Conservation (phyloP, 148 eudicot genomes). For the Rhododendron ovatum region DNA sequence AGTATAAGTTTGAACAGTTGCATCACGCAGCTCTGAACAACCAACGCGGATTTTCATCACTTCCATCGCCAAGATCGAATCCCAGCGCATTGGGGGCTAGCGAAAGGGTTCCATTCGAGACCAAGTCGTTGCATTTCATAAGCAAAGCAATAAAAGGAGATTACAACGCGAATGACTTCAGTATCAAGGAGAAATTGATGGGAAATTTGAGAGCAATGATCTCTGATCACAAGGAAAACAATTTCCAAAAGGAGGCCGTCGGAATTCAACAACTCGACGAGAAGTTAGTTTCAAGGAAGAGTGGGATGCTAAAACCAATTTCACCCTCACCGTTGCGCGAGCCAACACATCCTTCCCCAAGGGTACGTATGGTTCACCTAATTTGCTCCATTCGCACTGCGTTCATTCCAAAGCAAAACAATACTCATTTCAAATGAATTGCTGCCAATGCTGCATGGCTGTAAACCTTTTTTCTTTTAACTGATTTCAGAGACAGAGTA, state of each 20-base stretch:
- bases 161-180: constrained; percentile 50
- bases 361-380: constrained; percentile 32
- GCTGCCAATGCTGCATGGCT: no score
- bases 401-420: neutral
- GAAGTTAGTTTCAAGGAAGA: constrained; percentile 28
- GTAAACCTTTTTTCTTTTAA: neutral
- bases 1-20: constrained; percentile 19
- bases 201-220: constrained; percentile 10
- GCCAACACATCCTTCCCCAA: constrained; percentile 52
- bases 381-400: neutral
- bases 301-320: constrained; percentile 35
- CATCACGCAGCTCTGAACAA: neutral
- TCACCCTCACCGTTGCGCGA: constrained; percentile 56
- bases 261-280: constrained; percentile 22
- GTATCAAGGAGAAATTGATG: constrained; percentile 27
- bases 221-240: constrained; percentile 30
- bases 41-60: constrained; percentile 4
- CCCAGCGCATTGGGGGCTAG: neutral
- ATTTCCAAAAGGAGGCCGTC: constrained; percentile 17
- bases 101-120: constrained; percentile 39
- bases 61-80: constrained; percentile 4
- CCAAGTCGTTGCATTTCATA: constrained; percentile 77
- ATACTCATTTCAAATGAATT: no score
- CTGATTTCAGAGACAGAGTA: constrained; percentile 42
- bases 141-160: constrained; percentile 87